Conservation (phyloP, 768 basidiomycete genomes). For the Tulasnella sp. region DNA sequence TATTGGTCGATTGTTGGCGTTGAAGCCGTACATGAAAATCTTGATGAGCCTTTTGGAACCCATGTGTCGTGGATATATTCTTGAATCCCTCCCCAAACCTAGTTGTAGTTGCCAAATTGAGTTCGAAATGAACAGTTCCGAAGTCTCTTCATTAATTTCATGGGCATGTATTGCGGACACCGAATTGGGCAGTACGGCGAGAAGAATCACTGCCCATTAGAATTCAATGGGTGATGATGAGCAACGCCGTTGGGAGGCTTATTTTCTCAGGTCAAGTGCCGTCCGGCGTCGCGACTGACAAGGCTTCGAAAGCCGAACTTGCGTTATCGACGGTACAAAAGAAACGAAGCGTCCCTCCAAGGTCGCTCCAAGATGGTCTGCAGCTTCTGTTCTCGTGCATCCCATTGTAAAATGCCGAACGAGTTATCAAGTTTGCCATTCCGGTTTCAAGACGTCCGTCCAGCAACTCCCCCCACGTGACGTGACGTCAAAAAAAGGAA, state of each 20-base stretch:
- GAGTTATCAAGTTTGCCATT: too few species aligned
- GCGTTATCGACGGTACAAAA: too few species aligned
- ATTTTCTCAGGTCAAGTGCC: too few species aligned
- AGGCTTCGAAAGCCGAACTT: too few species aligned
- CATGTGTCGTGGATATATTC: neutral
- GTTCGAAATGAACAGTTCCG: slow-evolving; percentile 5
- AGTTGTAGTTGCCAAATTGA: neutral
- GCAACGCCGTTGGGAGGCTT: too few species aligned
- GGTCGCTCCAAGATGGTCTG: too few species aligned
- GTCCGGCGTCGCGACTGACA: too few species aligned
- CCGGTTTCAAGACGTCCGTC: neutral
- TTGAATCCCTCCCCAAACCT: neutral
- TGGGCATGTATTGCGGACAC: neutral
- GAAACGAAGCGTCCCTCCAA: too few species aligned
- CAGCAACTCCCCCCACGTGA: neutral
- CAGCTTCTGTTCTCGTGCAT: too few species aligned
- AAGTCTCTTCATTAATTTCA: neutral
- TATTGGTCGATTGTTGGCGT: neutral
- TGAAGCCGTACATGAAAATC: neutral
- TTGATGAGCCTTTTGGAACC: slow-evolving; percentile 3
- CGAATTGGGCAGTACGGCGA: neutral
- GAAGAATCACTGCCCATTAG: neutral
- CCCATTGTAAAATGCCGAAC: neutral
- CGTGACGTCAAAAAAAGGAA: neutral
- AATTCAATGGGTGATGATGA: neutral